Conservation (phyloP, 768 basidiomycete species). For the Lactarius quietus region DNA sequence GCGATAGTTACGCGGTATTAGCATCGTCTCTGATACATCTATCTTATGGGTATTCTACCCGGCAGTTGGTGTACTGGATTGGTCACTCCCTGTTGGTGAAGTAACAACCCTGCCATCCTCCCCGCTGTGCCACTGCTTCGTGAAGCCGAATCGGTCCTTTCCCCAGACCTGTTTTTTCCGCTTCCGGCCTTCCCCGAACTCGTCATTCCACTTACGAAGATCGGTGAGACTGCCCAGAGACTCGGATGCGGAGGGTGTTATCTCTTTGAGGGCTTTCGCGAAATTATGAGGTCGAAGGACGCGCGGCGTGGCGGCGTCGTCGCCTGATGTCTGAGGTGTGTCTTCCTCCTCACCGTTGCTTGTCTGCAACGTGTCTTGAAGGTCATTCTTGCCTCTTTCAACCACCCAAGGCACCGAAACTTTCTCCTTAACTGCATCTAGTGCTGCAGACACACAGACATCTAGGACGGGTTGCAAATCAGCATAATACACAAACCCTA, state of each 20-base stretch:
- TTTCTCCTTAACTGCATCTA: slow-evolving; percentile 86
- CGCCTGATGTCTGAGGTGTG: not conserved
- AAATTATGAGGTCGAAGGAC: slow-evolving; percentile 64
- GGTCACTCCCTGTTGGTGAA: slow-evolving; percentile 24
- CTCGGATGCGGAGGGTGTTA: slow-evolving; percentile 87
- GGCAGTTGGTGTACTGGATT: slow-evolving; percentile 11
- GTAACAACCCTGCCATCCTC: slow-evolving; percentile 46
- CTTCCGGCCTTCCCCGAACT: slow-evolving; percentile 83
- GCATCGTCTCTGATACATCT: not conserved
- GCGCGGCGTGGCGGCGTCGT: slow-evolving; percentile 31
- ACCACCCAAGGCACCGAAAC: slow-evolving; percentile 75
- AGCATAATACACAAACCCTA: not conserved
- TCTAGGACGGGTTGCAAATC: slow-evolving; percentile 44
- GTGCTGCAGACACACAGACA: slow-evolving; percentile 86
- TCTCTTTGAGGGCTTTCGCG: slow-evolving; percentile 79
- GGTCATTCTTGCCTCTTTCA: not conserved
- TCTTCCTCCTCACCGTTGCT: not conserved
- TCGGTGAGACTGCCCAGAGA: slow-evolving; percentile 69
- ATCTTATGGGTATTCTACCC: slow-evolving; percentile 14
- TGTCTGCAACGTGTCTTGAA: not conserved
- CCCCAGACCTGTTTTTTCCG: slow-evolving; percentile 79
- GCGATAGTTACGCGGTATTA: slow-evolving; percentile 2
- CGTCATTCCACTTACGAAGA: slow-evolving; percentile 86
- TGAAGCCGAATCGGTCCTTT: slow-evolving; percentile 84
- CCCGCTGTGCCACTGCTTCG: slow-evolving; percentile 40